These are phyloP conservation scores for Mycena filopes DNA, from an alignment of 768 basidiomycete genomes.

Conservation along the genomic window DNA sequence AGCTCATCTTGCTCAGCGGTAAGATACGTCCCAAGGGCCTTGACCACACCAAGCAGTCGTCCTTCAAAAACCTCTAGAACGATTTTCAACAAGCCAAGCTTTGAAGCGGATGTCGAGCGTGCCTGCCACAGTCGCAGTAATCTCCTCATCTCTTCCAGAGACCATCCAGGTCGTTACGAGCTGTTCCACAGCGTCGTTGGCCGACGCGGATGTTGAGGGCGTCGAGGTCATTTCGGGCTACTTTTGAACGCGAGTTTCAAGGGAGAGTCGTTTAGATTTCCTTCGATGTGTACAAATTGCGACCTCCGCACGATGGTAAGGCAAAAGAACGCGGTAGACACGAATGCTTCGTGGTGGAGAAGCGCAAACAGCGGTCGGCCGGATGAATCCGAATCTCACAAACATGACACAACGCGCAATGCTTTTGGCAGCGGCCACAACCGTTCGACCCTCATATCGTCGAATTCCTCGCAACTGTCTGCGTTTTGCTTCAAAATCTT, in stretches of 20 bases:
- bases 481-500: conserved; percentile 25
- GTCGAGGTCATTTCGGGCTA: conserved; percentile 15
- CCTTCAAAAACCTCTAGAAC: conserved; percentile 61
- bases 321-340: background rate
- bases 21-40: conserved; percentile 86
- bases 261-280: background rate
- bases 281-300: background rate
- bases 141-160: conserved; percentile 67
- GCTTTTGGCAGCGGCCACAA: conserved; percentile 29
- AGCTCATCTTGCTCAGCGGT: conserved; percentile 85
- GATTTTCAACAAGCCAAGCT: conserved; percentile 9
- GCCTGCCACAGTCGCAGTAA: conserved; percentile 70
- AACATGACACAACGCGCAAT: conserved; percentile 2
- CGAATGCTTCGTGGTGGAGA: conserved; percentile 10
- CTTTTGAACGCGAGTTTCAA: background rate
- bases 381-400: too few species aligned
- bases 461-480: conserved; percentile 16
- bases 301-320: background rate
- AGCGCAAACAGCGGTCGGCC: background rate
- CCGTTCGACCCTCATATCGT: conserved; percentile 22
- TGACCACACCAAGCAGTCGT: conserved; percentile 80
- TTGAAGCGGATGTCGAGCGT: conserved; percentile 38
- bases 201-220: background rate
- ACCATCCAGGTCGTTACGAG: conserved; percentile 80
- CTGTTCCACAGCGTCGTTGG: conserved; percentile 49